Conservation (phyloP, 495 filamentous ascomycete genomes). For the Chaetomium tenue region DNA sequence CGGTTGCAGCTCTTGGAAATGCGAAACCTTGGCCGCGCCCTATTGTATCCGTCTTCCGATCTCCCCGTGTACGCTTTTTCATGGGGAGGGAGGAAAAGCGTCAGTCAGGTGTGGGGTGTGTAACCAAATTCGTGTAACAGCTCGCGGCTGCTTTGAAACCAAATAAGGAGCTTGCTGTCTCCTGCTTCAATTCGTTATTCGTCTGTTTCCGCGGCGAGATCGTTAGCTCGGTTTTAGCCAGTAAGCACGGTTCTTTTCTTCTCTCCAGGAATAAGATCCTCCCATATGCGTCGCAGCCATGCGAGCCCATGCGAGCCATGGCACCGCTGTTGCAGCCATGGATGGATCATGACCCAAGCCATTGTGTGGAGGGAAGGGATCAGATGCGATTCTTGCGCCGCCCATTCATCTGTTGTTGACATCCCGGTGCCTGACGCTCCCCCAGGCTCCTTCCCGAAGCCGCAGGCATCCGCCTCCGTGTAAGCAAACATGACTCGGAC, state of each 20-base stretch:
- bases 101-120: neutral
- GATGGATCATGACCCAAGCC: neutral
- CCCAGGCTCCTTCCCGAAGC: neutral
- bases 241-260: neutral
- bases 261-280: neutral
- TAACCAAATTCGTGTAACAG: neutral
- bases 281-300: neutral
- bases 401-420: neutral
- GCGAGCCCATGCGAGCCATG: no score
- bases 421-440: neutral
- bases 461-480: neutral
- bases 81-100: no score
- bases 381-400: neutral
- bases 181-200: neutral
- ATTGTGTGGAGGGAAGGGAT: no score
- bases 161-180: neutral
- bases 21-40: neutral
- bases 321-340: no score
- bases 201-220: neutral
- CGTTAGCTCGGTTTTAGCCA: neutral
- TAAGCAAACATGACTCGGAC: neutral
- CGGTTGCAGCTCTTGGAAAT: neutral
- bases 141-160: neutral
- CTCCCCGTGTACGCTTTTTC: neutral
- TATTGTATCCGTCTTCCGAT: constrained; percentile 6